Conservation (phyloP, 1,284 basidiomycete genomes). For the Moniliophthora roreri region DNA sequence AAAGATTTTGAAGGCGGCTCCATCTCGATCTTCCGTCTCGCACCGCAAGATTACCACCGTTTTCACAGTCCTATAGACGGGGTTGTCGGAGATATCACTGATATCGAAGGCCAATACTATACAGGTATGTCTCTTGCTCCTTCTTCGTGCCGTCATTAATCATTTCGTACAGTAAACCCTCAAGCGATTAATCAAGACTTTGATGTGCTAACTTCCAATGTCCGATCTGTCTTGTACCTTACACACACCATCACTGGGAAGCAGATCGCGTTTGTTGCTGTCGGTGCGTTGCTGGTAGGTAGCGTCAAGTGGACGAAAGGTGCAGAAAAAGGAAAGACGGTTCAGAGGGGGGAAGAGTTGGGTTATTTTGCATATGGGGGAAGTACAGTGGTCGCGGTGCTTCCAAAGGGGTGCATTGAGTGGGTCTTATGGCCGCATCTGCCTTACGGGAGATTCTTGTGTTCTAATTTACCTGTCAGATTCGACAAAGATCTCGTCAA, state of each 20-base stretch:
- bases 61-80: slow-evolving; percentile 81
- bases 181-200: slow-evolving; percentile 80
- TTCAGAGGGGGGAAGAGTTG: slow-evolving; percentile 57
- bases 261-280: slow-evolving; percentile 57
- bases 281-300: slow-evolving; percentile 67
- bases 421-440: slow-evolving; percentile 34
- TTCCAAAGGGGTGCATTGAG: slow-evolving; percentile 57
- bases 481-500: slow-evolving; percentile 69
- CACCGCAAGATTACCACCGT: slow-evolving; percentile 84
- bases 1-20: slow-evolving; percentile 45
- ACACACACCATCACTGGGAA: slow-evolving; percentile 43
- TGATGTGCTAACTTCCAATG: slow-evolving; percentile 76
- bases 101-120: slow-evolving; percentile 59
- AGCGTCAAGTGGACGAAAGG: slow-evolving; percentile 49
- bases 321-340: slow-evolving; percentile 30
- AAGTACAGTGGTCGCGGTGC: slow-evolving; percentile 67
- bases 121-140: slow-evolving; percentile 41
- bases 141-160: slow-evolving; percentile 15
- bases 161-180: slow-evolving; percentile 59
- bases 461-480: slow-evolving; percentile 20
- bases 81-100: slow-evolving; percentile 44
- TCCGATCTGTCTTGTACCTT: slow-evolving; percentile 57
- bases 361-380: slow-evolving; percentile 72
- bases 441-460: background rate
- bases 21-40: slow-evolving; percentile 73